A percentile compares a stretch with the other conserved stretches of the same genome.
phyloP scores from a whole-genome alignment of 2,329 filamentous ascomycete species.

The Alternaria incomplexa region DNA sequence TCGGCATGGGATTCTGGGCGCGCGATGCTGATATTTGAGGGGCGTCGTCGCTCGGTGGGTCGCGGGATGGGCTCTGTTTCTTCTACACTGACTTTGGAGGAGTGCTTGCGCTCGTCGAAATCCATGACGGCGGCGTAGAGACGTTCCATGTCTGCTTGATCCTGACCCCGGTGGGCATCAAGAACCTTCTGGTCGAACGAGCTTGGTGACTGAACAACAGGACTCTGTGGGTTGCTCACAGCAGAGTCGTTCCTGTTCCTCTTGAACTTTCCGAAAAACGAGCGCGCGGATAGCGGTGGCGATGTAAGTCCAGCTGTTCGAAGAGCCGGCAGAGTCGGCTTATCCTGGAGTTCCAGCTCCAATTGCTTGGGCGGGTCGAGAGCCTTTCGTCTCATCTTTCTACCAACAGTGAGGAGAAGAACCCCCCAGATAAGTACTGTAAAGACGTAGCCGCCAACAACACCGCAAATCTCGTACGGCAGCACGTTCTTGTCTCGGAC shows the following conservation, averaged over 20 bases:
- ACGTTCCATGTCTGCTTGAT: conserved; percentile 83
- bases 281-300: conserved; percentile 37
- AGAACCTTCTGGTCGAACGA: conserved; percentile 81
- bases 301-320: conserved; percentile 32
- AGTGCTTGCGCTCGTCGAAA: conserved; percentile 68
- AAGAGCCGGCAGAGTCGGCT: conserved; percentile 28
- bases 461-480: conserved; percentile 81
- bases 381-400: conserved; percentile 52
- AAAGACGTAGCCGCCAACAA: conserved; percentile 82
- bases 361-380: conserved; percentile 59
- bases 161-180: conserved; percentile 73
- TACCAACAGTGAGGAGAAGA: conserved; percentile 56
- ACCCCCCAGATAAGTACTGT: conserved; percentile 76
- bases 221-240: conserved; percentile 40
- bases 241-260: conserved; percentile 40
- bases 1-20: conserved; percentile 28
- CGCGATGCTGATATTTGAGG: conserved; percentile 41
- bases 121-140: conserved; percentile 93
- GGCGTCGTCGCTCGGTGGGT: conserved; percentile 21
- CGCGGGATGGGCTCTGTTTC: conserved; percentile 18
- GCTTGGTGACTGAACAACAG: conserved; percentile 63
- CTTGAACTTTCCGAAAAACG: conserved; percentile 44
- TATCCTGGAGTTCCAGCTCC: conserved; percentile 65
- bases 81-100: conserved; percentile 36
- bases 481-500: conserved; percentile 61